phyloP scores from a whole-genome alignment of 164 flowering plant genomes.

The Paratinospora sagittata region DNA sequence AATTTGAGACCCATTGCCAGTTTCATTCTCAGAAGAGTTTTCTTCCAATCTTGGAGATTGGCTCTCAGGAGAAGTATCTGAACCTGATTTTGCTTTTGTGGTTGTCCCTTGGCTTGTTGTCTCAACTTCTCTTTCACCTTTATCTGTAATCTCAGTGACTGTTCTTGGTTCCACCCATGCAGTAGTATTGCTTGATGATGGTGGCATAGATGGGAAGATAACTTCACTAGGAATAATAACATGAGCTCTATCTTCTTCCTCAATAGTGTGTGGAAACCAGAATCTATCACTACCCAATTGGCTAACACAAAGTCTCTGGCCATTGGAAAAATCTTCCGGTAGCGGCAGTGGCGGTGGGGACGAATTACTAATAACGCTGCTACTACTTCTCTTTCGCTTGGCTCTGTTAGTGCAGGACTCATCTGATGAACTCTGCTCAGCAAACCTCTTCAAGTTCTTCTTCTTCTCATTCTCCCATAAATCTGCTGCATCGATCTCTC shows the following conservation, averaged over 20 bases:
- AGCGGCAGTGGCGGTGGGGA: no score
- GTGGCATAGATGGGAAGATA: constrained; percentile 36
- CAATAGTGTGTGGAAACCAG: constrained; percentile 53
- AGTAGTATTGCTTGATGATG: constrained; percentile 44
- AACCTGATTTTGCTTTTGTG: constrained; percentile 40
- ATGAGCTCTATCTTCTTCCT: constrained; percentile 47
- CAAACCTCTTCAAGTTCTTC: constrained; percentile 69
- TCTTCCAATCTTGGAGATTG: constrained; percentile 33
- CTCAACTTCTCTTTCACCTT: constrained; percentile 45
- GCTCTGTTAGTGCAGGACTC: constrained; percentile 41
- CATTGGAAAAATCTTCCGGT: constrained; percentile 20
- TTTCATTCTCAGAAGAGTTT: constrained; percentile 33
- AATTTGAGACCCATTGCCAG: constrained; percentile 52
- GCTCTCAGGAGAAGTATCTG: constrained; percentile 68
- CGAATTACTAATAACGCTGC: constrained; percentile 4
- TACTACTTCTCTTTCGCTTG: constrained; percentile 58
- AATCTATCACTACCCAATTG: constrained; percentile 33
- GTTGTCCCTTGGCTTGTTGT: constrained; percentile 37
- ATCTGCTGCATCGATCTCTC: constrained; percentile 37
- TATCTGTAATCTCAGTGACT: constrained; percentile 49
- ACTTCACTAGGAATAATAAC: constrained; percentile 46
- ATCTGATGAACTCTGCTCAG: constrained; percentile 44
- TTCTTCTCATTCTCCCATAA: constrained; percentile 52
- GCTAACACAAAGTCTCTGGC: constrained; percentile 33
- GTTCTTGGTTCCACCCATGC: constrained; percentile 54